phyloP scores from a whole-genome alignment of 208 protist species.

The Spongospora subterranea region DNA sequence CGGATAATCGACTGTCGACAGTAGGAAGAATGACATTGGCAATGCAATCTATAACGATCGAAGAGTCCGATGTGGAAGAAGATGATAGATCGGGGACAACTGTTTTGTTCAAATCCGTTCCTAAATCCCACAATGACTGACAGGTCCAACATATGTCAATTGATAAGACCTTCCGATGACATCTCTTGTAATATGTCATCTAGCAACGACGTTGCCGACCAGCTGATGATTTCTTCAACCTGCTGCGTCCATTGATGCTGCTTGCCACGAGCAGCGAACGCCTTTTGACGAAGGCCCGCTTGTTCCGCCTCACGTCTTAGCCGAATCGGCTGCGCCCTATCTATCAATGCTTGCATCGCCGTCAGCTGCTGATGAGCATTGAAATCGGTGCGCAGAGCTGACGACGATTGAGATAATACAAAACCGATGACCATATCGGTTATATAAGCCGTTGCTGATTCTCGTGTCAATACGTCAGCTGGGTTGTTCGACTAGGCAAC shows the following conservation, averaged over 20 bases:
- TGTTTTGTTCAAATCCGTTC: too few species aligned
- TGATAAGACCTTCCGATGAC: not conserved
- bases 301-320: not conserved
- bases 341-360: not conserved
- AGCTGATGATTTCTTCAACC: not conserved
- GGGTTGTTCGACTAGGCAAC: not conserved
- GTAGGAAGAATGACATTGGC: not conserved
- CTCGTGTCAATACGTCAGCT: not conserved
- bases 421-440: not conserved
- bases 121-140: too few species aligned
- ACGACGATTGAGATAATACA: not conserved
- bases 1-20: not conserved
- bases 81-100: too few species aligned
- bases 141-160: too few species aligned
- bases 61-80: too few species aligned
- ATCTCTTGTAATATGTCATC: not conserved
- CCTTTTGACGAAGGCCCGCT: slow-evolving; percentile 4
- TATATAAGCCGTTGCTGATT: not conserved
- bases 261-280: slow-evolving; percentile 31
- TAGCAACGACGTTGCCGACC: not conserved
- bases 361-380: not conserved
- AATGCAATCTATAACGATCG: not conserved
- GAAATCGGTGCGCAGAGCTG: not conserved
- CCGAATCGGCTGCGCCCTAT: not conserved
- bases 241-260: not conserved